phyloP scores from a whole-genome alignment of 1,284 basidiomycete species.

The Ustilago loliicola region DNA sequence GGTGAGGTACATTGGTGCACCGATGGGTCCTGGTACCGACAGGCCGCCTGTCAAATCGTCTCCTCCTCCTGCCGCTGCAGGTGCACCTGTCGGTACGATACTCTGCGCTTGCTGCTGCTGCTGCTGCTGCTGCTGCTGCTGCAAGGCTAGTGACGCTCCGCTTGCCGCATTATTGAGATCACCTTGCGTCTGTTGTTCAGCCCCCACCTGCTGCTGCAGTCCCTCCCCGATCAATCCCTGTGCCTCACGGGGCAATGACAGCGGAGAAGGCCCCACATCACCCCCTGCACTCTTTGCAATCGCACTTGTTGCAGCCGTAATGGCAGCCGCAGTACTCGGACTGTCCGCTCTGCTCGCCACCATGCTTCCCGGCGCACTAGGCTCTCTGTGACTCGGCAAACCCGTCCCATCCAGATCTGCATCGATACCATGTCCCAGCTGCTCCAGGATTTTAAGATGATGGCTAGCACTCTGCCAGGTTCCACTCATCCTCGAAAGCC shows the following conservation, averaged over 20 bases:
- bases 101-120: not conserved
- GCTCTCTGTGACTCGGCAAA: constrained; percentile 32
- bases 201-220: not conserved
- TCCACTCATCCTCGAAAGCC: constrained; percentile 49
- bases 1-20: constrained; percentile 44
- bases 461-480: constrained; percentile 50
- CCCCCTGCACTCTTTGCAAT: constrained; percentile 8
- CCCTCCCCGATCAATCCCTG: constrained; percentile 6
- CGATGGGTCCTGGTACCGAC: constrained; percentile 44
- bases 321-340: constrained; percentile 17
- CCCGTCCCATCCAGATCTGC: constrained; percentile 53
- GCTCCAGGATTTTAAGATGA: constrained; percentile 54
- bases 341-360: constrained; percentile 28
- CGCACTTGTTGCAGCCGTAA: constrained; percentile 5
- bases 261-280: constrained; percentile 10
- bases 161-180: not conserved
- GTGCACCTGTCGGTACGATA: not conserved
- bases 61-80: not conserved
- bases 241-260: constrained; percentile 15
- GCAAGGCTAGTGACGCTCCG: not conserved
- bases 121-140: constrained; percentile 2
- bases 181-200: not conserved
- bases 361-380: constrained; percentile 14
- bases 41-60: constrained; percentile 16
- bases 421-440: constrained; percentile 51